Evolutionary conservation across 129 eudicot genomes (phyloP), one percentile per base, ranked within the genome.

Genomic region (Artemisia tridentata): DNA sequence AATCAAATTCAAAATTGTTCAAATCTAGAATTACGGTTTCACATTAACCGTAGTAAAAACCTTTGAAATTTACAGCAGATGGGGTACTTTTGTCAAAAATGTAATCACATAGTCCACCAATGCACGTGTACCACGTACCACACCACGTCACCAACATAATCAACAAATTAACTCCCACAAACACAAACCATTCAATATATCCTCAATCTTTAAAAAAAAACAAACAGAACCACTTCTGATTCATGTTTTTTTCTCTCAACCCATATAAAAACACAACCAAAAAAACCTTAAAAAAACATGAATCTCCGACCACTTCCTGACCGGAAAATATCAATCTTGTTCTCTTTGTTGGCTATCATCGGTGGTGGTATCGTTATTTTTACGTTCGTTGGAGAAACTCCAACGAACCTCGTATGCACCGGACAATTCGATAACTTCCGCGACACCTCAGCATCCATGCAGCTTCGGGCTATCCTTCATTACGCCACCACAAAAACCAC

Each of bases 401-500:
- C 81, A 75, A 62, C 14, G 59, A 27, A 45, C 4, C 81, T 77
- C 52, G 19, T 77, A 55, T 77, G 81, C 76, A 70, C 81, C 76
- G 76, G 81, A 5, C 5, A 71, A 51, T 25, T 54, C 60, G 17
- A 45, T 9, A 77, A 27, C 45, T 18, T 41, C 66, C 71, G n/a
- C 41, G 21, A 76, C 57, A 25, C 72, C 1, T 14, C 51, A 1
- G 66, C 34, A 7, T 48, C 59, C 62, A 52, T 79, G 53, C 96
- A 89, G 12, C 80, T 84, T 50, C 64, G 81, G 0, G 84, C 93
- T 11, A 77, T 90, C 3, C 82, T 87, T 52, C 97, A 90, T 74
- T 90, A 90, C 81, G 97, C 95, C 53, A 90, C 97, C 23, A 72
- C 91, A 3, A 66, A 61, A 29, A 78, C 65, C 38, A 78, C 80